Percentiles rank a stretch among this genome's conserved stretches.
phyloP scores from a whole-genome alignment of 768 basidiomycete species.

The Pulveroboletus frians region DNA sequence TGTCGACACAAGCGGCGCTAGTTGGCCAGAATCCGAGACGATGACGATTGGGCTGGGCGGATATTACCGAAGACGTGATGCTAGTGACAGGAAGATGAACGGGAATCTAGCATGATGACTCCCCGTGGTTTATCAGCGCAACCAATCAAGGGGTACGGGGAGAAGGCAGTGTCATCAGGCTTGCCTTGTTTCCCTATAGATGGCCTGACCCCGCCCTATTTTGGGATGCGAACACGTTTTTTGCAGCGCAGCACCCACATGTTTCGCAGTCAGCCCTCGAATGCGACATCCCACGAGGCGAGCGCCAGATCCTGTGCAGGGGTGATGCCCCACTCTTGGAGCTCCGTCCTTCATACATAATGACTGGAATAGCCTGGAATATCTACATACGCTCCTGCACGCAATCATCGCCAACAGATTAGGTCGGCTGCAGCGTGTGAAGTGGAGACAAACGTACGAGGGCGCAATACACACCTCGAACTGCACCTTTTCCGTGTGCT shows the following conservation, averaged over 20 bases:
- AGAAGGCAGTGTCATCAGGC: constrained; percentile 26
- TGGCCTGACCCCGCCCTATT: constrained; percentile 19
- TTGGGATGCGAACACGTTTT: constrained; percentile 30
- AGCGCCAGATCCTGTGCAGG: constrained; percentile 21
- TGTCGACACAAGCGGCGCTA: constrained; percentile 21
- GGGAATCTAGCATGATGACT: constrained; percentile 32
- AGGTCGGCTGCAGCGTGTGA: constrained; percentile 21
- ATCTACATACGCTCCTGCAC: constrained; percentile 20
- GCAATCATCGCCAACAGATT: constrained; percentile 18
- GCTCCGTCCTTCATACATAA: constrained; percentile 29
- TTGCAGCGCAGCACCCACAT: constrained; percentile 31
- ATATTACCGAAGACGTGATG: constrained; percentile 35
- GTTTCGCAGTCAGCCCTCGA: constrained; percentile 18
- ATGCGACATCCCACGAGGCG: constrained; percentile 28
- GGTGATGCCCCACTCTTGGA: constrained; percentile 21
- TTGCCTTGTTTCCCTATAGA: constrained; percentile 18
- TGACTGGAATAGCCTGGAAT: constrained; percentile 19
- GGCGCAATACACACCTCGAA: constrained; percentile 21
- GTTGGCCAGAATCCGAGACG: constrained; percentile 16
- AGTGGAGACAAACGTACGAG: constrained; percentile 22
- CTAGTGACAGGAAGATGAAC: constrained; percentile 25
- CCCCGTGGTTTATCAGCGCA: constrained; percentile 30
- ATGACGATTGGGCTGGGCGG: constrained; percentile 24
- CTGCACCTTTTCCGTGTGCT: constrained; percentile 13
- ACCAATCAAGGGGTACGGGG: constrained; percentile 29